Percentiles rank a stretch among this genome's conserved stretches.
These are phyloP conservation scores for Cyclotella cryptica DNA, from an alignment of 108 stramenopile species.

Conservation along the genomic window DNA sequence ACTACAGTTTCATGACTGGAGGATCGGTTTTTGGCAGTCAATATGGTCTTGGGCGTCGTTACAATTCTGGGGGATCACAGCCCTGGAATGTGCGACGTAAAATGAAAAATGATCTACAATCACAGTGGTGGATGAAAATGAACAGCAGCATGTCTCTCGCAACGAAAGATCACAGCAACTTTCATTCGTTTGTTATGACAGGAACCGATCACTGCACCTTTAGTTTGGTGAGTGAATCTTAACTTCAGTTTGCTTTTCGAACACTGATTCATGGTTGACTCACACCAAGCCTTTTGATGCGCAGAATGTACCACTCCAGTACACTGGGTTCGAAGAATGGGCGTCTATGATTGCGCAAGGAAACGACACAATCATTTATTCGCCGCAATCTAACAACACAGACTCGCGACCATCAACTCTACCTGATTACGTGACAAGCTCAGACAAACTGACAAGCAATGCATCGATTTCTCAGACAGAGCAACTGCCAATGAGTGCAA, in stretches of 20 bases:
- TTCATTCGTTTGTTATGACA: slow-evolving; percentile 52
- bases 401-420: background rate
- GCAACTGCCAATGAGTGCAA: background rate
- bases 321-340: slow-evolving; percentile 54
- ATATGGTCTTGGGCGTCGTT: slow-evolving; percentile 2
- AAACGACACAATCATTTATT: background rate
- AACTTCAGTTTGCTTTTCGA: background rate
- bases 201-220: slow-evolving; percentile 58
- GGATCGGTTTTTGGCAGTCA: slow-evolving; percentile 4
- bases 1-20: slow-evolving; percentile 57
- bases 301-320: slow-evolving; percentile 32
- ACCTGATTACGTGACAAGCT: background rate
- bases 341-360: slow-evolving; percentile 28
- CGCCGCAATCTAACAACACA: background rate
- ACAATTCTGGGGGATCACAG: background rate
- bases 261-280: background rate
- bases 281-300: background rate
- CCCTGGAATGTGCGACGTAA: background rate
- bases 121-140: slow-evolving; percentile 50
- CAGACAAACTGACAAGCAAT: background rate
- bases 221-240: slow-evolving; percentile 45
- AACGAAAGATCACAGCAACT: slow-evolving; percentile 46
- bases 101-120: slow-evolving; percentile 11
- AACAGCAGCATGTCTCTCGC: slow-evolving; percentile 33
- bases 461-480: background rate